Base-by-base conservation (phyloP, 2,329 filamentous ascomycete genomes). In the Harringtonia lauricola region DNA sequence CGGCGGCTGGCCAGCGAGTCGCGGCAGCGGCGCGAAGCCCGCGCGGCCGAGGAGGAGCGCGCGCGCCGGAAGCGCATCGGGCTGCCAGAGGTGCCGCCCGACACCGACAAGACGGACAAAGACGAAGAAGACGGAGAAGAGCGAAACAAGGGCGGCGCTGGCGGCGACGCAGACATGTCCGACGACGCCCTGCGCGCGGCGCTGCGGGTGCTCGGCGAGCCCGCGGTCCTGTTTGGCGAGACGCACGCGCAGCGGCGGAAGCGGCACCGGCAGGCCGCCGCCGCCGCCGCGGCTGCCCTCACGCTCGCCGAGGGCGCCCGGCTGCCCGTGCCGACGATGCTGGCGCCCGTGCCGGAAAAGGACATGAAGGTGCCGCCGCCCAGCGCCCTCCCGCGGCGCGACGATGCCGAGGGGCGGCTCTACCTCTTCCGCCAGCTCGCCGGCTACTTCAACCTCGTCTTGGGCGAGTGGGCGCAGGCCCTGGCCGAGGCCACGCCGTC, bases 391-490 rank as follows among this genome's bases (percentile, higher is more conserved):
- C 47, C 50, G 33, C 18, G 19, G 26, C 63, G 74, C 1, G 70
- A 73, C 54, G 83, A 89, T 52, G 67, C 66, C 18, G 76, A 80
- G 34, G 83, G 70, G 1, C 76, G 79, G 37, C 67, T 73, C 36
- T 88, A 83, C 62, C 67, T 98, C 34, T 90, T 83, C 66, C 74
- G 90, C 12, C 90, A 98, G 62, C 71, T 98, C 44, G 86, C 85
- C 18, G 92, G 86, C 39, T 98, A 95, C 68, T 96, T 98, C 66
- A 94, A 86, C 42, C 87, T 98, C 79, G 79, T 98, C n/a, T 68
- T 98, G 46, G 76, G 72, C 36, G 90, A 94, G 61, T 98, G 94
- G 83, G 79, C 89, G 54, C 59, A 67, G 34, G 88, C 89, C 6
- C 75, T 98, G 54, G 76, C 76, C 7, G 47, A 49, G 41, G 45